These are phyloP conservation scores for Protomyces pachydermus DNA, from an alignment of 1,139 yeast species.

Conservation along the genomic window DNA sequence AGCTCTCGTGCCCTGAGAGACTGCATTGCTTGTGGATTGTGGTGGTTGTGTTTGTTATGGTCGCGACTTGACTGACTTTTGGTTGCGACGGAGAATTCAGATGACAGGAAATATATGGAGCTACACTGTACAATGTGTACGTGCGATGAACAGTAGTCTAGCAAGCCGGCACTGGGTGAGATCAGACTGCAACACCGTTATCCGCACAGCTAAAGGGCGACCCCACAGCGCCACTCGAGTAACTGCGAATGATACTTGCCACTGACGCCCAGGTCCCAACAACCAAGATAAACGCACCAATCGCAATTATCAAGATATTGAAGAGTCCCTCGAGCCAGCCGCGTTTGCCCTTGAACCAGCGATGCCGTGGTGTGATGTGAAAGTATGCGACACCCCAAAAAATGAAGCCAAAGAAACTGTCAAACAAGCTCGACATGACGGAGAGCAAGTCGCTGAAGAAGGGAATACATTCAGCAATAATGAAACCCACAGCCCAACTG, in stretches of 20 bases:
- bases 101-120: no score
- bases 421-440: conserved; percentile 59
- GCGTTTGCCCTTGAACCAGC: conserved; percentile 33
- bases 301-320: conserved; percentile 44
- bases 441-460: conserved; percentile 56
- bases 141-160: no score
- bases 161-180: no score
- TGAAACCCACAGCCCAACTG: conserved; percentile 48
- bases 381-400: conserved; percentile 63
- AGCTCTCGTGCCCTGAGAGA: not conserved
- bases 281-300: conserved; percentile 54
- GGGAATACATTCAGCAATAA: conserved; percentile 60
- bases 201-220: conserved; percentile 50
- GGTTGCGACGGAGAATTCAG: no score
- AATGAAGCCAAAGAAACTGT: conserved; percentile 61
- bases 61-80: no score
- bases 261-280: conserved; percentile 57
- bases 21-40: not conserved
- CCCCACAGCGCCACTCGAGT: conserved; percentile 48
- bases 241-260: conserved; percentile 50
- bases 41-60: no score
- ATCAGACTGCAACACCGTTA: conserved; percentile 40
- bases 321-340: conserved; percentile 37
- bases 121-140: no score
- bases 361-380: conserved; percentile 34